Evolutionary conservation across 257 asterid species (phyloP).

Genomic region (Nicotiana obtusifolia): DNA sequence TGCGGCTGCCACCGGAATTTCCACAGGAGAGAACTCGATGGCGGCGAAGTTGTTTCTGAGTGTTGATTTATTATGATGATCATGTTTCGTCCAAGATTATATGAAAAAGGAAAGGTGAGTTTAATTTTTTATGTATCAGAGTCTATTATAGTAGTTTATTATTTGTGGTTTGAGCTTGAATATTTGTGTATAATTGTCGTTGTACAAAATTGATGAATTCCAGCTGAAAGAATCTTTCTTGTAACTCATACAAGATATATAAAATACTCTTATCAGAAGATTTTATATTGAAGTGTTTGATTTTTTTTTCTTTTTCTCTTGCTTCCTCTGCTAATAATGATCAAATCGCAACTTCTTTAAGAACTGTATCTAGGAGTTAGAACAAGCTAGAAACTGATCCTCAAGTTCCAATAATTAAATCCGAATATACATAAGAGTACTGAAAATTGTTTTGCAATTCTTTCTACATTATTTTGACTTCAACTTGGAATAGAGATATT

Average conservation of each 20-base stretch:
- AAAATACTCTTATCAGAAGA: neutral
- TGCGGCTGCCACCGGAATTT: conserved; percentile 65
- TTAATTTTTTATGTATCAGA: neutral
- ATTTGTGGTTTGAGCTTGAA: conserved; percentile 6
- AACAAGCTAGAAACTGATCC: neutral
- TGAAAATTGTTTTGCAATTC: neutral
- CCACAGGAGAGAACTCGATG: conserved; percentile 46
- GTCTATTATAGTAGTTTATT: neutral
- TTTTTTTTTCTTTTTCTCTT: neutral
- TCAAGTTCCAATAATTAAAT: neutral
- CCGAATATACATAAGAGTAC: neutral
- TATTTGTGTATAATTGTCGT: neutral
- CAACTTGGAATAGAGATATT: neutral
- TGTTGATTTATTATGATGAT: conserved; percentile 7
- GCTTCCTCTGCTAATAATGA: neutral
- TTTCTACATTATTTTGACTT: neutral
- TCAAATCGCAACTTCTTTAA: neutral
- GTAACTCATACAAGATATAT: conserved; percentile 5
- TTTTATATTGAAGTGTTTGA: neutral
- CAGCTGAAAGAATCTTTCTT: neutral
- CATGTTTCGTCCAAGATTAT: neutral
- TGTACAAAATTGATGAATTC: conserved; percentile 10
- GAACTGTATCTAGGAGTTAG: neutral
- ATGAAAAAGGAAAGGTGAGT: neutral
- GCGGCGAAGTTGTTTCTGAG: conserved; percentile 33